Base-by-base conservation (phyloP, 192 early-diverging fungal genomes). In the Podila verticillata region DNA sequence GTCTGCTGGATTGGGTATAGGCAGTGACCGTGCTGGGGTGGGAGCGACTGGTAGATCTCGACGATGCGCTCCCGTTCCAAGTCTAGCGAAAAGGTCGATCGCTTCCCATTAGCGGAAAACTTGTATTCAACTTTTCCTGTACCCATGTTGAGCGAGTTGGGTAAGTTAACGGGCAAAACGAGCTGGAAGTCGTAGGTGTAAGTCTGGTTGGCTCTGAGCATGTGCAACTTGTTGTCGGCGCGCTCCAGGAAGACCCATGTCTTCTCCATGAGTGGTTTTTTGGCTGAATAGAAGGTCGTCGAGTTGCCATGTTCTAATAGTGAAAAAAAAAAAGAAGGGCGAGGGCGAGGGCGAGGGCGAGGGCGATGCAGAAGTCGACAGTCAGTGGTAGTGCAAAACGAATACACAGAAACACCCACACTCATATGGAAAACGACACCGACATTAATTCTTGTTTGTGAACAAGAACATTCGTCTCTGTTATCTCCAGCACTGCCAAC, bases 41-140 rank as follows among this genome's bases (percentile, higher is more conserved):
- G 75, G 5, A 79, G 59, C 24, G 75, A 71, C 60, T 79, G 75
- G 36, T 79, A 79, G 36, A 79, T 79, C 61, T 79, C 75, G 13
- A 79, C 26, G 9, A 79, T 7, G 22, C 63, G 64, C 19, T 67
- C 51, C 31, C 28, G 22, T 7, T 67, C 34, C 15, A 71, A 36
- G 34, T 79, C 69, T 22, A 63, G 35, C 2, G 34, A 30, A 30
- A 70, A 68, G 26, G 65, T 48, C 8, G 75, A 48, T 8, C 75
- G 75, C n/a, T 79, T 79, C 26, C 75, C 68, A 60, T 63, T 68
- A 48, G 69, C 69, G 0, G 34, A 24, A 30, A 79, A 79, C 64
- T 62, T 47, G 61, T 79, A 79, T 28, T 79, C 75, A 15, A 72
- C 64, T 51, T 68, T 79, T 5, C 75, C 75, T 1, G 69, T 58